Evolutionary conservation across 768 basidiomycete species (phyloP).

Genomic region (Leucocoprinus sp.): DNA sequence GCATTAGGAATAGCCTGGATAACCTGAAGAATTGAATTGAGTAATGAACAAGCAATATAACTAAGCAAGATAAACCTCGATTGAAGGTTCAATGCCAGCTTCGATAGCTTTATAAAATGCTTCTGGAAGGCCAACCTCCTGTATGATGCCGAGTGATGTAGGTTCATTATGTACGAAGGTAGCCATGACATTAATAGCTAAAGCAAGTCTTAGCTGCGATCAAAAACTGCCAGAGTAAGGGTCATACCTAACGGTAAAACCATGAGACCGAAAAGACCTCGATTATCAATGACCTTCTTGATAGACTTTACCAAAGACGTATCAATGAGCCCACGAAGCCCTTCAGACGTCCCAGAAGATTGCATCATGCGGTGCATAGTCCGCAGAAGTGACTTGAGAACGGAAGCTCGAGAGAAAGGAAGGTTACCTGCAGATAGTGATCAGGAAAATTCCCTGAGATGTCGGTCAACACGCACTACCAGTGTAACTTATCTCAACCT

Average conservation of each 20-base stretch:
- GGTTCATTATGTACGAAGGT: slow-evolving; percentile 99
- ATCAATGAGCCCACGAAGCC: slow-evolving; percentile 90
- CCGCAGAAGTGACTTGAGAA: slow-evolving; percentile 86
- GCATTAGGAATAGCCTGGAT: slow-evolving; percentile 92
- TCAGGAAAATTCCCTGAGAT: background rate
- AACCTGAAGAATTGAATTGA: slow-evolving; percentile 43
- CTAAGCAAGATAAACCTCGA: slow-evolving; percentile 55
- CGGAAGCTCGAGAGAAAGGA: slow-evolving; percentile 63
- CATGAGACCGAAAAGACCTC: slow-evolving; percentile 78
- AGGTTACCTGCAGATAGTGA: slow-evolving; percentile 45
- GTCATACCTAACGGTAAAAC: slow-evolving; percentile 71
- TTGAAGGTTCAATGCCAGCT: slow-evolving; percentile 73
- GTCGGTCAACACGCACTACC: slow-evolving; percentile 13
- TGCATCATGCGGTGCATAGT: slow-evolving; percentile 98
- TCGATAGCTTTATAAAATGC: slow-evolving; percentile 84
- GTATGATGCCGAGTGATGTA: slow-evolving; percentile 85
- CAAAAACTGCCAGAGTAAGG: background rate
- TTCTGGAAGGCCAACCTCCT: slow-evolving; percentile 86
- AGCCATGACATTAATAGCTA: slow-evolving; percentile 91
- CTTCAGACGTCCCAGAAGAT: slow-evolving; percentile 87
- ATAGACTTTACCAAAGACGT: slow-evolving; percentile 76
- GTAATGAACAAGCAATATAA: slow-evolving; percentile 4
- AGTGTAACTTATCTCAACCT: slow-evolving; percentile 16
- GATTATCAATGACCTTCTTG: slow-evolving; percentile 80
- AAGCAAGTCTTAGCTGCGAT: slow-evolving; percentile 1